These are phyloP conservation scores for Malassezia sp. DNA, from an alignment of 1,284 basidiomycete genomes.

Conservation along the genomic window DNA sequence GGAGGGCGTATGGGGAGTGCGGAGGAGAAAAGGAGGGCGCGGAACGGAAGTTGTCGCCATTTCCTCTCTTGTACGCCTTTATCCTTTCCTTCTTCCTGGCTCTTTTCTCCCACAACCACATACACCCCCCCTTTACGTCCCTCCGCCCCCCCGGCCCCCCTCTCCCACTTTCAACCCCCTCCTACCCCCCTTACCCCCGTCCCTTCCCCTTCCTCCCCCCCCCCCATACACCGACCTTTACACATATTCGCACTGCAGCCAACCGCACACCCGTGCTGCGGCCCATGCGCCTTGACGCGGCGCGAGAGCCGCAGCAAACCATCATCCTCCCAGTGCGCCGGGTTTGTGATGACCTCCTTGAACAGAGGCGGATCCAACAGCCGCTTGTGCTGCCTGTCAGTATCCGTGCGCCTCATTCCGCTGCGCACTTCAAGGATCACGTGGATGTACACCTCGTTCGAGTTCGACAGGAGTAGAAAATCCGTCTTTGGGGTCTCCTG, in stretches of 20 bases:
- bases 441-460: conserved; percentile 86
- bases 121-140: no score
- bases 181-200: no score
- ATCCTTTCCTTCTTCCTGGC: no score
- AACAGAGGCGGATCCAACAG: conserved; percentile 52
- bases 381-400: not conserved
- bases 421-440: conserved; percentile 55
- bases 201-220: not conserved
- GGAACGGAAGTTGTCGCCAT: no score
- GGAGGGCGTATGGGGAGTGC: no score
- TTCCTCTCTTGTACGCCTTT: no score
- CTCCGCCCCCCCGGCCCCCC: no score
- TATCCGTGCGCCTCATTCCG: conserved; percentile 18
- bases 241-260: conserved; percentile 97
- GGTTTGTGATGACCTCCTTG: conserved; percentile 81
- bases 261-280: conserved; percentile 69
- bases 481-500: conserved; percentile 54
- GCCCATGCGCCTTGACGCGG: conserved; percentile 57
- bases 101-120: no score
- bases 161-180: no score
- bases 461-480: conserved; percentile 84
- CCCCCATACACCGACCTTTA: conserved; percentile 57
- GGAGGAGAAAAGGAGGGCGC: no score
- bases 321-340: conserved; percentile 65
- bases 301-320: conserved; percentile 68